Evolutionary conservation across 176 grass and related monocot species (phyloP).

Genomic region (Musa acuminata): DNA sequence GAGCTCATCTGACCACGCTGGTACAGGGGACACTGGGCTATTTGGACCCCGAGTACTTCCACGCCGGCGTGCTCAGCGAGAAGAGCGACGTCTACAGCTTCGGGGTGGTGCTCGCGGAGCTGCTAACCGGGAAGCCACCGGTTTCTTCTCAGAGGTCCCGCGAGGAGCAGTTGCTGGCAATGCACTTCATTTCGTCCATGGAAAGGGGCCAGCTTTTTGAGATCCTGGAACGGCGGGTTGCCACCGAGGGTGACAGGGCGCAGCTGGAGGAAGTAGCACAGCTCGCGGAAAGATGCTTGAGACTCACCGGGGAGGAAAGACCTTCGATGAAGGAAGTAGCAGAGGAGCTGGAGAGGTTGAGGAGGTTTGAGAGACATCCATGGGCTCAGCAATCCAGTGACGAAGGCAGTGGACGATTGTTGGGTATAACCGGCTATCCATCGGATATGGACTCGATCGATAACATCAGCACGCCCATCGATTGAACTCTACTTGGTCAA

Average conservation of each 20-base stretch:
- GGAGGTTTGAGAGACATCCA: not conserved
- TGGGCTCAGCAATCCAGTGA: not conserved
- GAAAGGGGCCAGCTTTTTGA: not conserved
- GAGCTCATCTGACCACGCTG: not conserved
- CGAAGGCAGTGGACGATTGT: not conserved
- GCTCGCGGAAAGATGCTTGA: not conserved
- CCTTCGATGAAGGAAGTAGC: slow-evolving; percentile 4
- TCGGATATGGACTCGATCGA: no score
- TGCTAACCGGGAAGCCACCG: not conserved
- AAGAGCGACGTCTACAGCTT: slow-evolving; percentile 4
- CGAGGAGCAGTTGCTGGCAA: not conserved
- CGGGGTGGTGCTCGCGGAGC: not conserved
- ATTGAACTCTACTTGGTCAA: no score
- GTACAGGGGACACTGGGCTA: not conserved
- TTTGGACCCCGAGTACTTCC: not conserved
- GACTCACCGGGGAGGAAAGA: not conserved
- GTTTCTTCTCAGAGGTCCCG: not conserved
- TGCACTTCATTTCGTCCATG: not conserved
- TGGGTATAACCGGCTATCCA: not conserved
- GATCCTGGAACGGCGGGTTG: not conserved
- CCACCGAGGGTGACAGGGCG: not conserved
- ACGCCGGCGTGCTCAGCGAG: not conserved
- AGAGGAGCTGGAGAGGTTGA: not conserved
- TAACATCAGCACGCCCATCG: no score
- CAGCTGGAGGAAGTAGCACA: not conserved